A percentile compares a stretch with the other conserved stretches of the same genome.
These are phyloP conservation scores for Erodium trifolium DNA, from an alignment of 441 rosid species.

Conservation along the genomic window DNA sequence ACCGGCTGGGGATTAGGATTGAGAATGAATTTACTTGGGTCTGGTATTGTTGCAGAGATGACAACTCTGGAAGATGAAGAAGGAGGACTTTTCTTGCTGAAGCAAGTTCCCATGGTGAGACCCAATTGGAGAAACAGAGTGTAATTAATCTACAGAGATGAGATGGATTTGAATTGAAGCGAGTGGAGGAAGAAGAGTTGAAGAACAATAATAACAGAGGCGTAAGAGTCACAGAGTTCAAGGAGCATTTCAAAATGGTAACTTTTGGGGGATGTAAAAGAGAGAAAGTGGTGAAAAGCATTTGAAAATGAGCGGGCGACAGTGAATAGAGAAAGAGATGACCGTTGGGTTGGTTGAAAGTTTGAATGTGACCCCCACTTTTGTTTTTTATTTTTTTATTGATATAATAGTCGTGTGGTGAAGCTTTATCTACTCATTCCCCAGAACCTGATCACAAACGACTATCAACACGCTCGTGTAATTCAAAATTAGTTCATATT, in stretches of 20 bases:
- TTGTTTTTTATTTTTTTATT: too few relatives aligned
- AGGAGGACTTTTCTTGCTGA: constrained; percentile 42
- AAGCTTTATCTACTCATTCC: too few relatives aligned
- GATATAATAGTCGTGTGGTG: too few relatives aligned
- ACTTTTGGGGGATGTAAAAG: constrained; percentile 3
- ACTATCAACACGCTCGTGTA: too few relatives aligned
- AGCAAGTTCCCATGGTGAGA: constrained; percentile 50
- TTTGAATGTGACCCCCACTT: too few relatives aligned
- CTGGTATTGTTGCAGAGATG: neutral
- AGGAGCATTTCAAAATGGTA: constrained; percentile 22
- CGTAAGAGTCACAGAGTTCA: neutral
- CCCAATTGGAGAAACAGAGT: constrained; percentile 9
- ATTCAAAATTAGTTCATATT: neutral
- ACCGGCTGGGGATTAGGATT: neutral
- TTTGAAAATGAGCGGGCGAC: constrained; percentile 22
- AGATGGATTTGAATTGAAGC: neutral
- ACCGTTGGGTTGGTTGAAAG: too few relatives aligned
- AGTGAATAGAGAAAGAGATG: neutral
- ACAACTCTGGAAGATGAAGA: too few relatives aligned
- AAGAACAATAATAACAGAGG: constrained; percentile 12
- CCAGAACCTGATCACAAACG: too few relatives aligned
- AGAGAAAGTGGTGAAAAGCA: constrained; percentile 8
- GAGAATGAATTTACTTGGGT: neutral
- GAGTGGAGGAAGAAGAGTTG: neutral
- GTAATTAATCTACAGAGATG: neutral